Percentiles rank a stretch among this genome's conserved stretches.
These are phyloP conservation scores for Chalciporus pseudorubinellus DNA, from an alignment of 768 basidiomycete genomes.

Conservation along the genomic window DNA sequence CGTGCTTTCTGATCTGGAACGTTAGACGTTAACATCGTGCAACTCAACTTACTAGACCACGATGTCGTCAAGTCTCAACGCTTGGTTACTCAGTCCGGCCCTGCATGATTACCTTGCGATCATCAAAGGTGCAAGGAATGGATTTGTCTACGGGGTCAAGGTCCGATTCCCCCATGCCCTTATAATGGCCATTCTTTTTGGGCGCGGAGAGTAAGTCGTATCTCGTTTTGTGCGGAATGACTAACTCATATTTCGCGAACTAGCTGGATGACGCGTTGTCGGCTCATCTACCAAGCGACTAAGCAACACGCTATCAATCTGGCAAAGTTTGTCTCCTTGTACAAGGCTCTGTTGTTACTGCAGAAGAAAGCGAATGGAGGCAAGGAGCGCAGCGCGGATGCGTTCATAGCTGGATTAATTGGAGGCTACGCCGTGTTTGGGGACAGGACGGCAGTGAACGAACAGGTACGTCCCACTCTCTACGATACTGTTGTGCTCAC, in stretches of 20 bases:
- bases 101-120: slow-evolving; percentile 91
- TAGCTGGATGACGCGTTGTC: slow-evolving; percentile 71
- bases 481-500: slow-evolving; percentile 7
- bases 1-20: too few relatives aligned
- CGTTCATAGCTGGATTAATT: slow-evolving; percentile 88
- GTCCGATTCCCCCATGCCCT: slow-evolving; percentile 95
- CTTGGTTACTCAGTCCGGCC: slow-evolving; percentile 52
- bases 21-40: too few relatives aligned
- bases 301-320: slow-evolving; percentile 90
- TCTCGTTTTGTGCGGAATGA: slow-evolving; percentile 2
- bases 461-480: slow-evolving; percentile 62
- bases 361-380: slow-evolving; percentile 82
- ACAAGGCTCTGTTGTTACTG: slow-evolving; percentile 81
- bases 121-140: slow-evolving; percentile 91
- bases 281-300: slow-evolving; percentile 77
- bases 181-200: slow-evolving; percentile 94
- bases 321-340: slow-evolving; percentile 90
- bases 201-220: slow-evolving; percentile 77
- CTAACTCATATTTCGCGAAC: slow-evolving; percentile 7
- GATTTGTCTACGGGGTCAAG: slow-evolving; percentile 87
- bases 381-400: slow-evolving; percentile 77
- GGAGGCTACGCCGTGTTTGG: slow-evolving; percentile 92
- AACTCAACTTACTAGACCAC: neutral
- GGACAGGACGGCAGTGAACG: slow-evolving; percentile 82
- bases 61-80: slow-evolving; percentile 25